Base-by-base conservation (phyloP, 2,329 filamentous ascomycete genomes). In the Ascomycota sp. region DNA sequence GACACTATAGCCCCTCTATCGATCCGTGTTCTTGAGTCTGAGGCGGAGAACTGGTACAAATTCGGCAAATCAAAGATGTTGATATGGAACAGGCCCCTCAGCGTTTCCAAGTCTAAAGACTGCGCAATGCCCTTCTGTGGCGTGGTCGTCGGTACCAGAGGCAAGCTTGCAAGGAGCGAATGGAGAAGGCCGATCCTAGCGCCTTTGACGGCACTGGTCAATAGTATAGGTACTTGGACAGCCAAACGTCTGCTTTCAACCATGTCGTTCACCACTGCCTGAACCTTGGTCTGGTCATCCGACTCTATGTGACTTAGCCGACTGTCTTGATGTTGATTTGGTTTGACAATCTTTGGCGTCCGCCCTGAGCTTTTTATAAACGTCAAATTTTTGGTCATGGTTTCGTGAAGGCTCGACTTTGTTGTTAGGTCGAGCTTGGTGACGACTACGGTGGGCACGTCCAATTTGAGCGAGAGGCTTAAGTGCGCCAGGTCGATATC, bases 391-490 rank as follows among this genome's bases (percentile, higher is more conserved):
- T 73, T 79, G 11, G 65, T 66, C 35, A 95, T 56, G 1, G 70
- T 82, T 30, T 67, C 66, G 32, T 73, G 69, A 7, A 95, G 49
- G 8, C 72, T 72, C 8, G 57, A 50, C 38, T 75, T 83, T 10
- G 75, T 85, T 11, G 83, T 82, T 26, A 92, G 51, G 41, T 98
- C 89, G 36, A 91, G 63, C 46, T 95, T 98, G 1, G 89, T 95
- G 34, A 86, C 65, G 8, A 98, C 65, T 7, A 78, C 66, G 32
- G 94, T 57, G 1, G 83, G 82, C 8, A 85, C 61, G 13, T 74
- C 65, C 12, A 95, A 57, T 38, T 81, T 79, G 20, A 94, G 59
- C 42, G 85, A 94, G 2, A 98, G 59, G 23, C 85, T 74, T 11
- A 98, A 61, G 52, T 95, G 79, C 3, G 80, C 75, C 38, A 76